A percentile compares a stretch with the other conserved stretches of the same genome.
Conservation (phyloP, 1,284 basidiomycete genomes). For the Cystobasidium slooffiae region DNA sequence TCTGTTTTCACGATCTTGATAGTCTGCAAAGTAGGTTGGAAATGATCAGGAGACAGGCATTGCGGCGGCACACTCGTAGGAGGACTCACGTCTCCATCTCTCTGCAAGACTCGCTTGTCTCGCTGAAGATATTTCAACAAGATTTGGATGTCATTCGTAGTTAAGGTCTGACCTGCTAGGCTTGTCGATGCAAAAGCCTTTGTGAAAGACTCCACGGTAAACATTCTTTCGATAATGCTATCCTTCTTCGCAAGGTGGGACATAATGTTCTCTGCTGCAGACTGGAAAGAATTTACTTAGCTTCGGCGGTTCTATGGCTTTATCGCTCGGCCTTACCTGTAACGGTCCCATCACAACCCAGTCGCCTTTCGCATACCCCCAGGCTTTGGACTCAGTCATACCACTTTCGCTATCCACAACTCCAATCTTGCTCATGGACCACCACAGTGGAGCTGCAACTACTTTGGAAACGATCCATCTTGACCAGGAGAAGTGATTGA, state of each 20-base stretch:
- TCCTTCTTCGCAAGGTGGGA: neutral
- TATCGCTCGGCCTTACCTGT: slow-evolving; percentile 44
- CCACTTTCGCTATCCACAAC: slow-evolving; percentile 39
- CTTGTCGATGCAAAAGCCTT: slow-evolving; percentile 20
- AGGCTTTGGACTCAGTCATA: slow-evolving; percentile 47
- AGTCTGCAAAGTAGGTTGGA: slow-evolving; percentile 24
- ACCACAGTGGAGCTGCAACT: slow-evolving; percentile 48
- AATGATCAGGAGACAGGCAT: neutral
- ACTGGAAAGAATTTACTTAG: neutral
- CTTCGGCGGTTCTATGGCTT: neutral
- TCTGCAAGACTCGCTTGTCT: slow-evolving; percentile 68
- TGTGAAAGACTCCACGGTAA: slow-evolving; percentile 29
- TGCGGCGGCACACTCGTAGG: neutral
- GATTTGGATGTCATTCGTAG: slow-evolving; percentile 70
- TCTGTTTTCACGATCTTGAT: slow-evolving; percentile 53
- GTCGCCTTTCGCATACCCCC: slow-evolving; percentile 46
- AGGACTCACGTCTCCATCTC: slow-evolving; percentile 67
- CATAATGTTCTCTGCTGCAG: slow-evolving; percentile 28
- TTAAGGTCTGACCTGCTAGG: slow-evolving; percentile 58
- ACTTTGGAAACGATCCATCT: slow-evolving; percentile 47
- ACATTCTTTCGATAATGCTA: slow-evolving; percentile 44
- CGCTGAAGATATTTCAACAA: slow-evolving; percentile 77
- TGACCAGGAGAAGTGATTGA: slow-evolving; percentile 40
- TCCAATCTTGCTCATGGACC: slow-evolving; percentile 46
- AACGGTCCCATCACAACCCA: slow-evolving; percentile 50